Conservation (phyloP, 2,329 filamentous ascomycete species). For the Aspergillus persii region DNA sequence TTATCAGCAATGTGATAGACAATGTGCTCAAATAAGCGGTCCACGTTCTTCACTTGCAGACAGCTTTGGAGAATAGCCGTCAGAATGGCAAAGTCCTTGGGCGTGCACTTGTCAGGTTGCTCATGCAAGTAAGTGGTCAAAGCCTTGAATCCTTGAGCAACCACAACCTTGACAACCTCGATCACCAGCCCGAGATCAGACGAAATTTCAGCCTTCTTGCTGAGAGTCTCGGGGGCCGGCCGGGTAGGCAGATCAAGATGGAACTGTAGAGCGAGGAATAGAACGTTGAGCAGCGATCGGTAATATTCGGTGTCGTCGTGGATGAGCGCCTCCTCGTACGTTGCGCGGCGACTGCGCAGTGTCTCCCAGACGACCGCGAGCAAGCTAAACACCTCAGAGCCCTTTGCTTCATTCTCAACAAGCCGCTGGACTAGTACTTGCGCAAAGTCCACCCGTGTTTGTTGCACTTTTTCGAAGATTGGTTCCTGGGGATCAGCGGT, state of each 20-base stretch:
- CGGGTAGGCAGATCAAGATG: conserved; percentile 38
- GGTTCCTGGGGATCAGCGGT: conserved; percentile 69
- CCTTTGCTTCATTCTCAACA: conserved; percentile 55
- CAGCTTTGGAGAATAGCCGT: conserved; percentile 86
- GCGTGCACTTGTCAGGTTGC: conserved; percentile 60
- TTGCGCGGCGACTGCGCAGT: conserved; percentile 52
- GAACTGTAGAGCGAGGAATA: conserved; percentile 74
- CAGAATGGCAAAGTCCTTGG: conserved; percentile 80
- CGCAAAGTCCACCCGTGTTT: conserved; percentile 74
- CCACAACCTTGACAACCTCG: conserved; percentile 74
- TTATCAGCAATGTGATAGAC: conserved; percentile 64
- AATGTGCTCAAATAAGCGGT: conserved; percentile 68
- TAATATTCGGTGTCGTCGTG: conserved; percentile 68
- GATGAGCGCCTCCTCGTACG: conserved; percentile 60
- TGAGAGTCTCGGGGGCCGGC: conserved; percentile 33
- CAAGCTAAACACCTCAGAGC: conserved; percentile 53
- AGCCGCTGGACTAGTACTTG: conserved; percentile 80
- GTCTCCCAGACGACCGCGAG: conserved; percentile 61
- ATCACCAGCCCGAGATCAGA: conserved; percentile 61
- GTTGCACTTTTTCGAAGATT: conserved; percentile 76
- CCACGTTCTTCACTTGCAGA: conserved; percentile 72
- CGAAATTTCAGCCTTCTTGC: conserved; percentile 37
- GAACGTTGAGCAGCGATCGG: conserved; percentile 75
- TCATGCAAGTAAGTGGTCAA: conserved; percentile 82
- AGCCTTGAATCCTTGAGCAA: conserved; percentile 77